These are phyloP conservation scores for Cladosporium sp. DNA, from an alignment of 2,329 filamentous ascomycete genomes.

Conservation along the genomic window DNA sequence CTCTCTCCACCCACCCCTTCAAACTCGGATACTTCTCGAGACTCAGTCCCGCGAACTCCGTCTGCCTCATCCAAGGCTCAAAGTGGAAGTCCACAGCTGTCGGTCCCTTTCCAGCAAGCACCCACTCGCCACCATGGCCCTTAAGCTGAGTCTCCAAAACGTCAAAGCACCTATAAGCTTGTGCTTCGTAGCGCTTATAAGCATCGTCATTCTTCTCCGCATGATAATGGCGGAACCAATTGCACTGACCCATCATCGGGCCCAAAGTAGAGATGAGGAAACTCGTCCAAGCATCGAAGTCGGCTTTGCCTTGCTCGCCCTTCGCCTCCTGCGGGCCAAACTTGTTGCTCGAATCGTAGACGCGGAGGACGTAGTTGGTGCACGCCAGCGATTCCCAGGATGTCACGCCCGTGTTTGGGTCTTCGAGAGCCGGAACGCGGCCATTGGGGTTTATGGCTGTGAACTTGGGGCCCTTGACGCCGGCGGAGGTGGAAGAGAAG, in stretches of 20 bases:
- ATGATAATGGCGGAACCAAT: conserved; percentile 42
- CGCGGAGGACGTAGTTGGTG: conserved; percentile 44
- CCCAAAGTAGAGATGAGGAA: conserved; percentile 40
- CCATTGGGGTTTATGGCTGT: conserved; percentile 44
- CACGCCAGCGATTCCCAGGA: conserved; percentile 51
- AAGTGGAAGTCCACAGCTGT: conserved; percentile 1
- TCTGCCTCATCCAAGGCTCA: conserved; percentile 9
- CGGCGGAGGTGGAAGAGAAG: conserved; percentile 36
- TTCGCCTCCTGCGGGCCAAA: not conserved
- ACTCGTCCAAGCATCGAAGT: conserved; percentile 46
- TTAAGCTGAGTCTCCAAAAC: conserved; percentile 41
- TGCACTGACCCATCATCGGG: conserved; percentile 38
- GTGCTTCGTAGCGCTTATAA: conserved; percentile 36
- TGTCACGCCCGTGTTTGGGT: conserved; percentile 43
- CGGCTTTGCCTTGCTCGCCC: conserved; percentile 37
- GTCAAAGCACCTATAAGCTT: conserved; percentile 40
- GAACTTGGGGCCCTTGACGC: conserved; percentile 37
- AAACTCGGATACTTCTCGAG: conserved; percentile 39
- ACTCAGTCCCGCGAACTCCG: conserved; percentile 36
- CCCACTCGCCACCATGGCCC: conserved; percentile 35
- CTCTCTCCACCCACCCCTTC: conserved; percentile 36
- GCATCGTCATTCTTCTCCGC: conserved; percentile 40
- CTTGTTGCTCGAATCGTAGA: conserved; percentile 37
- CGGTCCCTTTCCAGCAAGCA: conserved; percentile 34
- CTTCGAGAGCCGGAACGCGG: conserved; percentile 40